These are phyloP conservation scores for Euphorbia tirucalli DNA, from an alignment of 345 rosid genomes.

Conservation along the genomic window DNA sequence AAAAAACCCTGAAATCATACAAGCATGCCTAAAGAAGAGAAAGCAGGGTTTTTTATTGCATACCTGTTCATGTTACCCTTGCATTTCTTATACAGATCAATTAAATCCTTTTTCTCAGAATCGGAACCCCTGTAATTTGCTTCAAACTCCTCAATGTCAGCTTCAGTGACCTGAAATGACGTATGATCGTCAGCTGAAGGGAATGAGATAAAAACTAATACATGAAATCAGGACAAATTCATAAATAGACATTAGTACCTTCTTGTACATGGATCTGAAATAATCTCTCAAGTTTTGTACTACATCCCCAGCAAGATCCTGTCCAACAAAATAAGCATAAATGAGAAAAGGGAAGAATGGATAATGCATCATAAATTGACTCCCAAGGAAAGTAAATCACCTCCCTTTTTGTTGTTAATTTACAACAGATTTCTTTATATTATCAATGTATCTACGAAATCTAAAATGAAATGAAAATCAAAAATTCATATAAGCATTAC, in stretches of 20 bases:
- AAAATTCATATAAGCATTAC: background rate
- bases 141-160: constrained; percentile 80
- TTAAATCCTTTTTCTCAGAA: constrained; percentile 83
- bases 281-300: constrained; percentile 69
- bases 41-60: background rate
- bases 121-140: constrained; percentile 90
- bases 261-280: constrained; percentile 70
- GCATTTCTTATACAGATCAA: constrained; percentile 56
- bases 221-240: background rate
- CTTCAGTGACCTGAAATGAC: constrained; percentile 48
- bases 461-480: background rate
- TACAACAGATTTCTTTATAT: background rate
- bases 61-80: constrained; percentile 86
- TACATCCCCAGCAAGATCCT: constrained; percentile 82
- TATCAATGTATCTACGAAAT: background rate
- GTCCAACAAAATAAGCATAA: constrained; percentile 24
- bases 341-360: background rate
- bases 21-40: background rate
- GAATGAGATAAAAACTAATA: background rate
- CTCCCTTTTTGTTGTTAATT: background rate
- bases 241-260: constrained; percentile 38
- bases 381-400: constrained; percentile 1
- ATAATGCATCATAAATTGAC: background rate
- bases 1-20: constrained; percentile 8
- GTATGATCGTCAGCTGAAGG: constrained; percentile 1